These are phyloP conservation scores for Rhizopus arrhizus DNA, from an alignment of 371 early-diverging fungal species.

Conservation along the genomic window DNA sequence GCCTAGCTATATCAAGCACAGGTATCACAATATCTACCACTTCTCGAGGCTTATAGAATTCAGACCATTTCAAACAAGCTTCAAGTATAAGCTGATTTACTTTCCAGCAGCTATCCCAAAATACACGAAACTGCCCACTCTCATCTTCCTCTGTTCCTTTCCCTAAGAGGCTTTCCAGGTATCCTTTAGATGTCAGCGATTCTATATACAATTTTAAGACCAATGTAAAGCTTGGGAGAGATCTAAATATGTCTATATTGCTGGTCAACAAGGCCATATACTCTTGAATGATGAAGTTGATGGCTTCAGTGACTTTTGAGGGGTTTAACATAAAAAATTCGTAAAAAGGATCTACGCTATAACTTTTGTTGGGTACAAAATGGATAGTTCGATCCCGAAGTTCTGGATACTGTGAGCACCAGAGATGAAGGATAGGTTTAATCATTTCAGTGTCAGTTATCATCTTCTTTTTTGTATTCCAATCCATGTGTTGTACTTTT, in stretches of 20 bases:
- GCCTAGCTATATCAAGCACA: slow-evolving; percentile 31
- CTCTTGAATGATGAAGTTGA: slow-evolving; percentile 28
- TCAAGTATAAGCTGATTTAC: slow-evolving; percentile 29
- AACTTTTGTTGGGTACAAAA: neutral
- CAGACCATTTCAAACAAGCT: slow-evolving; percentile 39
- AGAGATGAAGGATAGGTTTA: slow-evolving; percentile 27
- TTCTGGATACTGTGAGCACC: slow-evolving; percentile 26
- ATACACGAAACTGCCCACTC: neutral
- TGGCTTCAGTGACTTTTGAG: slow-evolving; percentile 26
- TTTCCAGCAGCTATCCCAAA: slow-evolving; percentile 47
- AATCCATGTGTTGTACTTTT: neutral
- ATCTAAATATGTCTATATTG: slow-evolving; percentile 21
- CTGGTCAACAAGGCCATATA: slow-evolving; percentile 30
- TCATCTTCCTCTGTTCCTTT: too few species aligned
- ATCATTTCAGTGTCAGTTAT: slow-evolving; percentile 6
- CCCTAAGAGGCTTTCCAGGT: too few species aligned
- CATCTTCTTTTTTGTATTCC: neutral
- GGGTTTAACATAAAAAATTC: neutral
- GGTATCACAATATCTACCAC: slow-evolving; percentile 36
- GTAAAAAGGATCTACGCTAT: too few species aligned
- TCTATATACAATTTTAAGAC: neutral
- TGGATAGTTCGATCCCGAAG: neutral
- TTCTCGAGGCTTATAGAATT: slow-evolving; percentile 30
- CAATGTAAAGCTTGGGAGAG: slow-evolving; percentile 13
- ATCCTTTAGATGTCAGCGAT: too few species aligned